Evolutionary conservation across 345 rosid species (phyloP), one percentile per base, ranked within the genome.

Genomic region (Arabidopsis arenosa): DNA sequence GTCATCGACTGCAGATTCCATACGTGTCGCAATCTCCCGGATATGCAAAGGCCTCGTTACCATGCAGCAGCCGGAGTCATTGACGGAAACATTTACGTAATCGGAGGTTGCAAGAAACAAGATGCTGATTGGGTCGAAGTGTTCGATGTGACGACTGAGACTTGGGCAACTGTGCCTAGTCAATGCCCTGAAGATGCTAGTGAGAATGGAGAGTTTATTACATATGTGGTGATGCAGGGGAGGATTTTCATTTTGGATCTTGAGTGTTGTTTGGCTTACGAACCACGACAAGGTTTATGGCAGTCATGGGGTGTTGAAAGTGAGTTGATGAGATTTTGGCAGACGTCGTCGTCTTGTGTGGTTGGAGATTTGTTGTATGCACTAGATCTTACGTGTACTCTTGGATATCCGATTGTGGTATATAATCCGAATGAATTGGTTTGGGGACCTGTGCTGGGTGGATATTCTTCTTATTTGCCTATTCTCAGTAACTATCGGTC

Each of bases 61-160:
- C 5, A 4, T 2, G 64, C 73, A 15, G 63, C 64, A 8, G 32
- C 68, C 4, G 64, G 74, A 58, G 33, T 70, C 0, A 30, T 57
- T 2, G 54, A 32, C 55, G 14, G 74, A 13, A 57, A 57, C 23
- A 70, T 70, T 7, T 70, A 56, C 3, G 73, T 69, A 4, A 7
- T 56, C 18, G 64, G 73, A 56, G 73, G 66, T 3, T 21, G 75
- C 57, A 0, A 0, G 40, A n/a, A 9, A 9, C 10, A 0, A 10
- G 1, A 5, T 4, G 1, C 0, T 0, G 8, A 59, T 23, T 66
- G 59, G 48, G 12, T 60, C 1, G 48, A 71, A n/a, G 39, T 7
- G 17, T 71, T 47, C 3, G 49, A 71, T 23, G 12, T 60, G 0
- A 28, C n/a, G 36, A 23, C 0, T 1, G 0, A 6, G 17, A 13